Conservation (phyloP, 2,329 filamentous ascomycete species). For the Diaporthe sp. region DNA sequence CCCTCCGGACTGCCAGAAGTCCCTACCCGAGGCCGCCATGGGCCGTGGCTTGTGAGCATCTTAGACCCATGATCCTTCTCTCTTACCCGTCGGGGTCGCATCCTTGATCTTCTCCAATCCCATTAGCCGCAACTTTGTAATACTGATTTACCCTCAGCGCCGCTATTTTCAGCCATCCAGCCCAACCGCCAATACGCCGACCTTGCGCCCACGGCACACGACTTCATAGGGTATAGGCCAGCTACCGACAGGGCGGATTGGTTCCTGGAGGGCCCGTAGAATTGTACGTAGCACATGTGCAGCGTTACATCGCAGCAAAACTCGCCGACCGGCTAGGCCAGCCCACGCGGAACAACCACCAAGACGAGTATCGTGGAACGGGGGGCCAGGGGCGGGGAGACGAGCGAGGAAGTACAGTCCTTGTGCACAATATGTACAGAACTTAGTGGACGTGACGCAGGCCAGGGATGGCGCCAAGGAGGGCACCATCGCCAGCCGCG, state of each 20-base stretch:
- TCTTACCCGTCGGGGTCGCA: background rate
- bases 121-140: background rate
- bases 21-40: background rate
- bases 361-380: background rate
- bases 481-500: conserved; percentile 4
- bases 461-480: background rate
- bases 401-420: background rate
- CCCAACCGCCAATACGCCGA: background rate
- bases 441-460: too few species aligned
- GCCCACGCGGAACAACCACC: background rate
- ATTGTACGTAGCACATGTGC: background rate
- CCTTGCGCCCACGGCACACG: too few species aligned
- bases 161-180: background rate
- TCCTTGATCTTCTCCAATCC: background rate
- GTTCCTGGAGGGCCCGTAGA: background rate
- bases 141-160: background rate
- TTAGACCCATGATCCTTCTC: background rate
- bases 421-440: background rate
- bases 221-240: background rate
- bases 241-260: conserved; percentile 2
- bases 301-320: conserved; percentile 2
- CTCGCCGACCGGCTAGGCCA: conserved; percentile 7
- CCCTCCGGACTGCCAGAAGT: background rate
- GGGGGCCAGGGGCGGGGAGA: too few species aligned
- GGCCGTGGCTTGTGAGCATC: background rate